These are phyloP conservation scores for Silene latifolia DNA, from an alignment of 148 eudicot species.

Conservation along the genomic window DNA sequence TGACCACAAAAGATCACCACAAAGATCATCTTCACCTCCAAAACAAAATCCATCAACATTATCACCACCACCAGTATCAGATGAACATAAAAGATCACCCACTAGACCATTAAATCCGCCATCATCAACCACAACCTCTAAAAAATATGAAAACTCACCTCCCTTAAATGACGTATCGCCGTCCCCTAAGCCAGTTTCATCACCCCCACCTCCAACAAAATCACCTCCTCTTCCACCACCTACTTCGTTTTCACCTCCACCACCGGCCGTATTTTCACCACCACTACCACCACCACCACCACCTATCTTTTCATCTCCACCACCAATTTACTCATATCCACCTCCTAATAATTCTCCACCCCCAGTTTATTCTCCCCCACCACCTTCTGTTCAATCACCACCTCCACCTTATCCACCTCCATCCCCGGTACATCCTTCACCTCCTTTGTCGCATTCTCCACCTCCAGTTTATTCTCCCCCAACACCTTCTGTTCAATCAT, in stretches of 20 bases:
- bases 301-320: not conserved
- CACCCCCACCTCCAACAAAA: conserved; percentile 16
- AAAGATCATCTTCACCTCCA: conserved; percentile 17
- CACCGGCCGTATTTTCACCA: not conserved
- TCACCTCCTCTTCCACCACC: conserved; percentile 31
- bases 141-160: not conserved
- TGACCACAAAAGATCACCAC: conserved; percentile 15
- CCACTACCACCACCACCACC: not conserved
- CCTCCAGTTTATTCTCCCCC: conserved; percentile 1
- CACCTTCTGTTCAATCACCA: conserved; percentile 21
- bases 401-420: not conserved
- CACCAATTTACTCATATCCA: conserved; percentile 25
- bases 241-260: conserved; percentile 30
- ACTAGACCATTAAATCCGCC: conserved; percentile 23
- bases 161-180: conserved; percentile 6
- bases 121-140: conserved; percentile 21
- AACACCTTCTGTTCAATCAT: conserved; percentile 16
- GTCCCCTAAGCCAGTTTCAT: conserved; percentile 19
- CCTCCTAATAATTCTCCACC: conserved; percentile 24
- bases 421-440: not conserved
- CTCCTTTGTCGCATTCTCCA: too few species aligned
- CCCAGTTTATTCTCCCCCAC: conserved; percentile 8
- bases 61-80: conserved; percentile 20
- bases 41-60: not conserved
- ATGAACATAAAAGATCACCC: conserved; percentile 18